Evolutionary conservation across 73 alveolate species (phyloP).

Genomic region (Paramecium pentaurelia): DNA sequence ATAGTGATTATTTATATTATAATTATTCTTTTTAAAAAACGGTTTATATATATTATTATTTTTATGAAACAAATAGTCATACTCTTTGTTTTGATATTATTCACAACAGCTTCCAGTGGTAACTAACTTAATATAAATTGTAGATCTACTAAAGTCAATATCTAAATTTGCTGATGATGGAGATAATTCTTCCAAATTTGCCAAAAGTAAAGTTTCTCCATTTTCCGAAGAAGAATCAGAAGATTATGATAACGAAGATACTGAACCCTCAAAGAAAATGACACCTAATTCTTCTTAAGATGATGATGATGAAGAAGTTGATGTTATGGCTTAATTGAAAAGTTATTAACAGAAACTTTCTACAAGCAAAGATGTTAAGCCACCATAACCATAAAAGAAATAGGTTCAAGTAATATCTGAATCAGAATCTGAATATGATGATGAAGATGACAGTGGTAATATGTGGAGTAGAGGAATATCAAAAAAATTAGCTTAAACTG

Average conservation of each 20-base stretch:
- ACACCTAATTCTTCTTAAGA: neutral
- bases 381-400: neutral
- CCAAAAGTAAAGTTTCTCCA: neutral
- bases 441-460: conserved; percentile 15
- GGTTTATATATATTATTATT: neutral
- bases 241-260: neutral
- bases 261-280: neutral
- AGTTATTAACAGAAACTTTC: conserved; percentile 33
- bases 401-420: neutral
- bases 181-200: neutral
- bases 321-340: conserved; percentile 38
- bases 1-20: neutral
- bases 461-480: conserved; percentile 29
- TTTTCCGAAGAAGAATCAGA: conserved; percentile 35
- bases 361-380: neutral
- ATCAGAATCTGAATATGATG: conserved; percentile 1
- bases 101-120: neutral
- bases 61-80: neutral
- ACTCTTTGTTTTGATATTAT: conserved; percentile 6
- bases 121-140: neutral
- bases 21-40: neutral
- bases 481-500: neutral
- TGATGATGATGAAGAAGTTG: conserved; percentile 4
- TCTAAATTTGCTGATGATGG: conserved; percentile 16
- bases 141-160: conserved; percentile 23